Base-by-base conservation (phyloP, 495 filamentous ascomycete genomes). In the Aspergillus sclerotiicarbonarius region DNA sequence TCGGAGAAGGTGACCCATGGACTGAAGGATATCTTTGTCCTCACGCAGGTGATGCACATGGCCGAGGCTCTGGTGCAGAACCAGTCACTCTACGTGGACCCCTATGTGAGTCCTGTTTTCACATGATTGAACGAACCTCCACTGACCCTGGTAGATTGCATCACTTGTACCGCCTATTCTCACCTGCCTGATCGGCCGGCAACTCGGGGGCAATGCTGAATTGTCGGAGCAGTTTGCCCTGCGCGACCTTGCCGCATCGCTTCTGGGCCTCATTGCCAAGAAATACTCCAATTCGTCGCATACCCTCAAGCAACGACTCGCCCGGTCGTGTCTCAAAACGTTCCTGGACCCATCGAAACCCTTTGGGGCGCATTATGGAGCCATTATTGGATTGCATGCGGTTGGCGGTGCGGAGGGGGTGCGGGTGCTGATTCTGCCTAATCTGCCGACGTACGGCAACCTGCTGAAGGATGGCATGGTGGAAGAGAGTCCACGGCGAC, bases 1-100 rank as follows among this genome's bases (percentile, higher is more conserved):
- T 83, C 90, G 1, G 91, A 96, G 68, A 95, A 96, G 71, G 90
- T 98, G 49, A 97, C 94, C 0, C 94, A 98, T 68, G 85, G 82
- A 55, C 80, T 96, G 49, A 90, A 93, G 62, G 84, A 92, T 71
- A 79, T 92, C 4, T 98, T 96, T 68, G 81, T 91, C 13, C 77
- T 98, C 10, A 87, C 83, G 2, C 90, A 94, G 72, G 92, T 93
- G 81, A 90, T 98, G 87, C 86, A 90, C 60, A 85, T 98, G 59
- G 85, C 87, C 2, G 81, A 87, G 33, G 90, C 92, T 0, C 72
- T 98, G 51, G 86, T 96, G 46, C 84, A 87, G 53, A 98, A 98
- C 66, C 74, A 81, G 29, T 83, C 82, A 60, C 84, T 97, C 43
- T 94, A 89, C 71, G 80, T 96, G 44, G 91, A 94, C 57, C 91